These are phyloP conservation scores for Flaveria bidentis DNA, from an alignment of 129 eudicot species.

Conservation along the genomic window DNA sequence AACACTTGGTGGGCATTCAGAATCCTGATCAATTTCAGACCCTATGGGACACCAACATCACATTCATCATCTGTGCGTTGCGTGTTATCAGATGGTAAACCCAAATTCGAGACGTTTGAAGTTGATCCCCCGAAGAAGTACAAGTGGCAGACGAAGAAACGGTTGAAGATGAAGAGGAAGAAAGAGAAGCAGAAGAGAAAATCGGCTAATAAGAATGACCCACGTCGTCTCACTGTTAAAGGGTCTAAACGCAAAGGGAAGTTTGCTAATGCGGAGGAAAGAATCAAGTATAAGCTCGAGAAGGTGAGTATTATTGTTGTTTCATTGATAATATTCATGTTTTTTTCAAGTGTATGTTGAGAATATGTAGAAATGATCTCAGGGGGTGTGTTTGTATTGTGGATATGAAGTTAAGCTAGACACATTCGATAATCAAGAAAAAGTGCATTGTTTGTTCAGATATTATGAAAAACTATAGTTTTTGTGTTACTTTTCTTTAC, in stretches of 20 bases:
- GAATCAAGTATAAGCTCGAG: constrained; percentile 70
- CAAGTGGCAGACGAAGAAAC: constrained; percentile 68
- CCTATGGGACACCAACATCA: constrained; percentile 28
- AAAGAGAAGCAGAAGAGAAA: constrained; percentile 64
- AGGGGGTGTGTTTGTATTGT: not conserved
- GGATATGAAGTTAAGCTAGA: not conserved
- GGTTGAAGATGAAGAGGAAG: constrained; percentile 55
- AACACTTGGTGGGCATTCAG: constrained; percentile 34
- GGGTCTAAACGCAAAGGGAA: constrained; percentile 54
- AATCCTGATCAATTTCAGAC: constrained; percentile 29
- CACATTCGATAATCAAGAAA: not conserved
- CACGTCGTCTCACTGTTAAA: constrained; percentile 56
- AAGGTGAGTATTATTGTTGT: constrained; percentile 36
- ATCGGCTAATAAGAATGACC: constrained; percentile 61
- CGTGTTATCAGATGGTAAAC: constrained; percentile 68
- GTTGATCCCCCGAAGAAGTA: constrained; percentile 65
- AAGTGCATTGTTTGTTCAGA: not conserved
- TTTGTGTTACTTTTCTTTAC: too few relatives aligned
- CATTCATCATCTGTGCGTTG: constrained; percentile 45
- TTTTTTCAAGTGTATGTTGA: not conserved
- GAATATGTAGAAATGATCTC: not conserved
- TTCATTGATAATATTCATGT: not conserved
- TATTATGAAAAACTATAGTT: not conserved
- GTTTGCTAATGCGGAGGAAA: constrained; percentile 65
- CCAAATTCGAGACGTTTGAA: constrained; percentile 66